These are phyloP conservation scores for Botrytis byssoidea DNA, from an alignment of 2,329 filamentous ascomycete species.

Conservation along the genomic window DNA sequence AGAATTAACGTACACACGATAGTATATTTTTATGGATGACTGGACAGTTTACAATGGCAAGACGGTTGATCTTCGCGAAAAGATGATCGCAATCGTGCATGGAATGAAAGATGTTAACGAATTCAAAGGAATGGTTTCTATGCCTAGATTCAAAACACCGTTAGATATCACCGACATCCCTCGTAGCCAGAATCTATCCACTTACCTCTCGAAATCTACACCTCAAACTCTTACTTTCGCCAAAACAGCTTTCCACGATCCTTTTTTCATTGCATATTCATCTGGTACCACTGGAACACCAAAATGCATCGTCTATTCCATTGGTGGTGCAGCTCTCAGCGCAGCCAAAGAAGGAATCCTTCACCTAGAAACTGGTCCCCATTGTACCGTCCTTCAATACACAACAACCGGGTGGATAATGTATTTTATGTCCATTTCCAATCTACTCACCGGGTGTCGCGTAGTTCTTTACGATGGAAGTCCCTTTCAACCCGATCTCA, in stretches of 20 bases:
- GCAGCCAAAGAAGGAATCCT: not conserved
- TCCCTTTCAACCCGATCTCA: not conserved
- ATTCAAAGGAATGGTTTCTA: not conserved
- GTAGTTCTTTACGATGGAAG: not conserved
- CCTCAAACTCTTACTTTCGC: conserved; percentile 30
- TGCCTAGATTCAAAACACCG: not conserved
- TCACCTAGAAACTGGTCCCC: not conserved
- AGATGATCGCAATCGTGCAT: conserved; percentile 52
- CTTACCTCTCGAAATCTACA: conserved; percentile 22
- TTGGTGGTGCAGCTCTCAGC: conserved; percentile 62
- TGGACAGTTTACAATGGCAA: conserved; percentile 77
- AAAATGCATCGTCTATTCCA: conserved; percentile 81
- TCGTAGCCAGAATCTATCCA: not conserved
- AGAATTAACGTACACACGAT: not conserved
- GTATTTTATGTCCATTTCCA: not conserved
- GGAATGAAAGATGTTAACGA: not conserved
- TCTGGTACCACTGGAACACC: conserved; percentile 80
- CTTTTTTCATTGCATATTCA: conserved; percentile 74
- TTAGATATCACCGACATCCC: not conserved
- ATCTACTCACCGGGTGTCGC: not conserved
- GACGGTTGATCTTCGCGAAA: conserved; percentile 65
- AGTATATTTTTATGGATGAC: conserved; percentile 82
- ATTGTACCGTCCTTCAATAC: not conserved
- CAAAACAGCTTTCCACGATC: conserved; percentile 53
- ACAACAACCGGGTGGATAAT: not conserved